Base-by-base conservation (phyloP, 2,329 filamentous ascomycete species). In the Hypoxylon sp. region DNA sequence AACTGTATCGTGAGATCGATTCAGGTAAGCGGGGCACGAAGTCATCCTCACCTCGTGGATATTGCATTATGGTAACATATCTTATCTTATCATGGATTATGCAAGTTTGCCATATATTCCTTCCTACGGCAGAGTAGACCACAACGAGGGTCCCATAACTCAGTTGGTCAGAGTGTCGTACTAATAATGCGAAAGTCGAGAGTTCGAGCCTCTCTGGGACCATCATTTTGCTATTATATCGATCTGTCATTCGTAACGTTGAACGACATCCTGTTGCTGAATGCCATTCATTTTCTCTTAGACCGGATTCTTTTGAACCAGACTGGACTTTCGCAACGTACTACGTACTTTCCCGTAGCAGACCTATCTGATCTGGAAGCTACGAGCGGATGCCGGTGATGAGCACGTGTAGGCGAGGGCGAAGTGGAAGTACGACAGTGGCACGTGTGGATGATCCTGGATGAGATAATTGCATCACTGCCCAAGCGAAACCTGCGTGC, bases 131-230 rank as follows among this genome's bases (percentile, higher is more conserved):
- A 27, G 8, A 9, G 26, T 10, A 4, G 26, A 10, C 3, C 8
- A 27, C 26, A n/a, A n/a, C n/a, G n/a, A n/a, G n/a, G 49, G 49
- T 52, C 49, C 40, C 49, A 47, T 53, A 47, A 23, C 49, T 48
- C 29, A 38, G 51, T 54, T n/a, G n/a, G n/a, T n/a, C n/a, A 54
- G 50, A 54, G 50, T 37, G 50, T 54, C 41, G 48, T 55, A 55
- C 51, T 55, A 55, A 55, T 55, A 55, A 55, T 55, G 51, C 52
- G 38, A 55, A 49, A 40, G 45, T 23, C 45, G 52, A 55, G 46
- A 50, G 53, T 50, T 50, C 53, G 41, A 50, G n/a, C 46, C 53
- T 56, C 53, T 56, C 53, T 50, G 53, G 46, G 53, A 56, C 53
- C 53, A 56, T n/a, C 2, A 8, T 21, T 37, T 54, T 11, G 8